phyloP scores from a whole-genome alignment of 371 early-diverging fungal genomes.

The Coelomomyces lativittatus region DNA sequence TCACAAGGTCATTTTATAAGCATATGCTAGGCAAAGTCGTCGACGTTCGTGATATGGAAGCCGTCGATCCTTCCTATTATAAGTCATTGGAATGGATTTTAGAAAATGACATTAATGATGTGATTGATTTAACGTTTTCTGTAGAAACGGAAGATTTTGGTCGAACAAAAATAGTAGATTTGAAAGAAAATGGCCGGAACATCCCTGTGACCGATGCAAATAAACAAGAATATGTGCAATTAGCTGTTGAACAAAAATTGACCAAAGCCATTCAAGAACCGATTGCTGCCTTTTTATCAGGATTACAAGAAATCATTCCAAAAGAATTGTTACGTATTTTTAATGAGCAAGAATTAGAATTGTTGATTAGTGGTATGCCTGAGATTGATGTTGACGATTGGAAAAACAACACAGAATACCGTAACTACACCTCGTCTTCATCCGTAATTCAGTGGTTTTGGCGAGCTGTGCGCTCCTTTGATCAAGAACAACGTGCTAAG shows the following conservation, averaged over 20 bases:
- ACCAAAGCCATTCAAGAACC: slow-evolving; percentile 77
- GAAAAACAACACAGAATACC: slow-evolving; percentile 93
- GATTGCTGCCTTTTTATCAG: slow-evolving; percentile 75
- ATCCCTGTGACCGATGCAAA: slow-evolving; percentile 87
- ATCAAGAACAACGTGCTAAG: slow-evolving; percentile 91
- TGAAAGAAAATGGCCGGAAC: slow-evolving; percentile 75
- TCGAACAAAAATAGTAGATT: slow-evolving; percentile 57
- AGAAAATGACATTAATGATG: slow-evolving; percentile 86
- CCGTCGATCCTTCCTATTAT: slow-evolving; percentile 89
- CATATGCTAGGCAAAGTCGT: slow-evolving; percentile 76
- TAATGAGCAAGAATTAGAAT: slow-evolving; percentile 95
- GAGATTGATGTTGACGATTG: slow-evolving; percentile 98
- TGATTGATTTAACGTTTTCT: slow-evolving; percentile 86
- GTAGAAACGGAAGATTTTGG: slow-evolving; percentile 89
- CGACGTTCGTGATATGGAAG: slow-evolving; percentile 90
- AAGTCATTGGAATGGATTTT: slow-evolving; percentile 94
- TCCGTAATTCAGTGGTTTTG: slow-evolving; percentile 97
- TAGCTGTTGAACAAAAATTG: slow-evolving; percentile 75
- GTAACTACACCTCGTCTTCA: slow-evolving; percentile 63
- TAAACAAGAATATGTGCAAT: slow-evolving; percentile 86
- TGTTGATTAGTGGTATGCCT: slow-evolving; percentile 91
- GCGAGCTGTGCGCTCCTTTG: slow-evolving; percentile 92
- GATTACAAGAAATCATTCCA: slow-evolving; percentile 93
- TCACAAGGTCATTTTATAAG: slow-evolving; percentile 96
- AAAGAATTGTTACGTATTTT: slow-evolving; percentile 75